Percentiles rank a stretch among this genome's conserved stretches.
Evolutionary conservation across 2,329 filamentous ascomycete species (phyloP).

Genomic region (Fusarium sp.): DNA sequence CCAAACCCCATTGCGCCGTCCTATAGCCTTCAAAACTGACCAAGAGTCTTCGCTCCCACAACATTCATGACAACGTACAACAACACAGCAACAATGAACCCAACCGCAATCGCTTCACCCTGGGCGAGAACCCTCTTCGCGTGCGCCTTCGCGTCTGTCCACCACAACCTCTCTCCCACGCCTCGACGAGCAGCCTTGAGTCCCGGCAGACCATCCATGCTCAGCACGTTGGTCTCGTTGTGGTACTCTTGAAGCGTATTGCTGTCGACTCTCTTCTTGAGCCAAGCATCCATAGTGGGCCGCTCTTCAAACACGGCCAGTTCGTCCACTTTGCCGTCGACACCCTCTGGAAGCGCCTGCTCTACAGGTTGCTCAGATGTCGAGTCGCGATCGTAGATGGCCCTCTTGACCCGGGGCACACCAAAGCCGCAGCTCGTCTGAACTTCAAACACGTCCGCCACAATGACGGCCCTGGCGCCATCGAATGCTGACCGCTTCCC

Average conservation of each 20-base stretch:
- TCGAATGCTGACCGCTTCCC: slow-evolving; percentile 53
- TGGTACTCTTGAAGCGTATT: slow-evolving; percentile 68
- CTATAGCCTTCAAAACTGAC: slow-evolving; percentile 32
- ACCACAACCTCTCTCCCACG: slow-evolving; percentile 59
- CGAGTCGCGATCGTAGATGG: slow-evolving; percentile 49
- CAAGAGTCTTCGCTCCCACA: background rate
- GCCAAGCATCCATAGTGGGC: slow-evolving; percentile 66
- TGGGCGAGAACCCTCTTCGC: slow-evolving; percentile 45
- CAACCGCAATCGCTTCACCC: slow-evolving; percentile 48
- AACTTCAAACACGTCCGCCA: slow-evolving; percentile 72
- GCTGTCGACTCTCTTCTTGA: slow-evolving; percentile 59
- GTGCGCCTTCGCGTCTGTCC: slow-evolving; percentile 53
- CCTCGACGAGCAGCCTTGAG: slow-evolving; percentile 64
- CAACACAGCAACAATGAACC: slow-evolving; percentile 48
- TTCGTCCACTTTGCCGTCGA: slow-evolving; percentile 48
- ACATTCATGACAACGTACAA: slow-evolving; percentile 46
- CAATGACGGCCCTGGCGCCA: slow-evolving; percentile 70
- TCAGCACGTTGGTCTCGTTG: slow-evolving; percentile 63
- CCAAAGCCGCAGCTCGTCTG: slow-evolving; percentile 76
- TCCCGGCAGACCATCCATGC: slow-evolving; percentile 70
- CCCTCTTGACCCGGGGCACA: slow-evolving; percentile 65
- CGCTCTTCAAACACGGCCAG: slow-evolving; percentile 63
- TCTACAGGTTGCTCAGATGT: slow-evolving; percentile 35
- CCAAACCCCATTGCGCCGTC: slow-evolving; percentile 40
- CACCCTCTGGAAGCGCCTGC: slow-evolving; percentile 42